Conservation (phyloP, 768 basidiomycete genomes). For the Kwoniella sp. region DNA sequence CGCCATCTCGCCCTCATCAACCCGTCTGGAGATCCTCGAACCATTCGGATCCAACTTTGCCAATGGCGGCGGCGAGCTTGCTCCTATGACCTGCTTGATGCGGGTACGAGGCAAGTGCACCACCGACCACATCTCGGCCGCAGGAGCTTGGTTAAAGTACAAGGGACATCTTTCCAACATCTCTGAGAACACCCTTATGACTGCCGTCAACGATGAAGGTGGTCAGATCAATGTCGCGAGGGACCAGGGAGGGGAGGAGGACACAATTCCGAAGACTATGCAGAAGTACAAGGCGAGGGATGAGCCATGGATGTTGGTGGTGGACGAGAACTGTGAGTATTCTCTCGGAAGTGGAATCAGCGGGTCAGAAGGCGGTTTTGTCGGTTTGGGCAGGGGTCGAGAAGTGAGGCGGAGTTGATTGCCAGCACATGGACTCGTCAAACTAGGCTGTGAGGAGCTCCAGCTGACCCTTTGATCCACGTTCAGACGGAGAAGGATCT, state of each 20-base stretch:
- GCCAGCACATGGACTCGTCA: not conserved
- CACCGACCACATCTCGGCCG: slow-evolving; percentile 97
- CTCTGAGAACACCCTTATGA: slow-evolving; percentile 90
- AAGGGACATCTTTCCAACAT: slow-evolving; percentile 94
- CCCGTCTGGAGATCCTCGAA: slow-evolving; percentile 77
- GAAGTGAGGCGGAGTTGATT: not conserved
- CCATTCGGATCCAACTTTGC: slow-evolving; percentile 77
- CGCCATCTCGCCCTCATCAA: slow-evolving; percentile 70
- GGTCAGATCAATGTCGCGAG: slow-evolving; percentile 89
- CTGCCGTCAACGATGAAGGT: slow-evolving; percentile 89
- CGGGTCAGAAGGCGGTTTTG: not conserved
- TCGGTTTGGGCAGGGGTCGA: not conserved
- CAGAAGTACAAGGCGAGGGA: slow-evolving; percentile 77
- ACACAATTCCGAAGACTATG: slow-evolving; percentile 85
- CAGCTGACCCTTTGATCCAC: not conserved
- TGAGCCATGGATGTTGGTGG: slow-evolving; percentile 88
- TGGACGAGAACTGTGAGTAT: slow-evolving; percentile 63
- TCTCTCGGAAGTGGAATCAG: not conserved
- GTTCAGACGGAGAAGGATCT: slow-evolving; percentile 79
- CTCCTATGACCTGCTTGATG: slow-evolving; percentile 76
- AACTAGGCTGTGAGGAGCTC: not conserved
- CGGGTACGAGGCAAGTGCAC: slow-evolving; percentile 97
- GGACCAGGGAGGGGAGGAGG: slow-evolving; percentile 61
- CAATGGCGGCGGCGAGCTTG: slow-evolving; percentile 63
- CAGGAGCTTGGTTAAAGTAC: slow-evolving; percentile 98